phyloP scores from a whole-genome alignment of 768 basidiomycete genomes.

The Hygrophorus pudorinus region DNA sequence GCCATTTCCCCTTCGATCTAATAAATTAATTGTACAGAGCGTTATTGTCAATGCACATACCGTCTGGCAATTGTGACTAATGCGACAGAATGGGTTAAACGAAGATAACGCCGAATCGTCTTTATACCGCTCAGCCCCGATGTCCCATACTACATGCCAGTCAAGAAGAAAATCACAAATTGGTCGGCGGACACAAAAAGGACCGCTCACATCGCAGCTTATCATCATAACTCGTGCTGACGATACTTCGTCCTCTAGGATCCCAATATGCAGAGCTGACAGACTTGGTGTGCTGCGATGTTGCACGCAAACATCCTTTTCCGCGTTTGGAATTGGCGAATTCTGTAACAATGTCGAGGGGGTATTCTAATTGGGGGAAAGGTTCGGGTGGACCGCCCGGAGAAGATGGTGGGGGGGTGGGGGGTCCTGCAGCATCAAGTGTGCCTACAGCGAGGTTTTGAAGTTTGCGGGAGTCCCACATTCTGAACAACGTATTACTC shows the following conservation, averaged over 20 bases:
- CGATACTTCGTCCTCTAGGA: conserved; percentile 63
- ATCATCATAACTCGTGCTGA: conserved; percentile 83
- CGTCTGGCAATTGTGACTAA: conserved; percentile 74
- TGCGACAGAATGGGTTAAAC: conserved; percentile 51
- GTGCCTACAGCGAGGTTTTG: conserved; percentile 28
- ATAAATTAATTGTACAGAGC: neutral
- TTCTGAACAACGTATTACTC: conserved; percentile 26
- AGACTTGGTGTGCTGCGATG: conserved; percentile 64
- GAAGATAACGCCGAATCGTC: conserved; percentile 41
- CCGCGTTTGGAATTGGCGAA: conserved; percentile 45
- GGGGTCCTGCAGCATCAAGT: conserved; percentile 16
- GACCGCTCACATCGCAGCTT: conserved; percentile 49
- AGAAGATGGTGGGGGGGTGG: conserved; percentile 19
- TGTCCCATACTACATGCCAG: conserved; percentile 64
- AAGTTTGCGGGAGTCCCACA: conserved; percentile 76
- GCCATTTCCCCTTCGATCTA: conserved; percentile 60
- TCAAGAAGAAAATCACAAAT: conserved; percentile 7
- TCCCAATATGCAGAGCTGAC: conserved; percentile 85
- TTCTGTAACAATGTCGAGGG: conserved; percentile 33
- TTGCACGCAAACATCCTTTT: conserved; percentile 45
- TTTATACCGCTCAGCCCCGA: conserved; percentile 41
- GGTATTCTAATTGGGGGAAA: conserved; percentile 21
- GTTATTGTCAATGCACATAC: conserved; percentile 28
- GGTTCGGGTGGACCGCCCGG: conserved; percentile 11
- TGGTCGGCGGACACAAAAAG: neutral